These are phyloP conservation scores for Backusella tuberculispora DNA, from an alignment of 192 early-diverging fungal species.

Conservation along the genomic window DNA sequence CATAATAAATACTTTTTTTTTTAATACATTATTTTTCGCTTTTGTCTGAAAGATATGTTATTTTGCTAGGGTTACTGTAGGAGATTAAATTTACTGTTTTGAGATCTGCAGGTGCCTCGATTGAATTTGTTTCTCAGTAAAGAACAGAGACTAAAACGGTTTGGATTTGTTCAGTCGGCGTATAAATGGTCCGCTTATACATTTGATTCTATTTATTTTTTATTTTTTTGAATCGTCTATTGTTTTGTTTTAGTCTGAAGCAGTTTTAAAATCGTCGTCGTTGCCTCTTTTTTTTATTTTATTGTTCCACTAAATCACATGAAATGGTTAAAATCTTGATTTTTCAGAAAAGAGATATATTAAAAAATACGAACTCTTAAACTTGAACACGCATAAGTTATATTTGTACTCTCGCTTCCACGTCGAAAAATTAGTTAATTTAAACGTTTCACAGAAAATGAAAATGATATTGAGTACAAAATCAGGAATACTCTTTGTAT, in stretches of 20 bases:
- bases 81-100: not conserved
- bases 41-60: not conserved
- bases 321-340: not conserved
- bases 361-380: not conserved
- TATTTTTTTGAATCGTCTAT: not conserved
- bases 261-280: too few relatives aligned
- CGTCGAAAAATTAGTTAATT: too few relatives aligned
- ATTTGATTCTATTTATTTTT: not conserved
- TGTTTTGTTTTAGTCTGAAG: not conserved
- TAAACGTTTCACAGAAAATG: too few relatives aligned
- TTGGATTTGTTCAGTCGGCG: not conserved
- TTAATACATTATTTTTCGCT: too few relatives aligned
- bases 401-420: too few relatives aligned
- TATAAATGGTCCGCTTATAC: not conserved
- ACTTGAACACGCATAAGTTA: too few relatives aligned
- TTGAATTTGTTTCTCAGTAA: not conserved
- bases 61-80: not conserved
- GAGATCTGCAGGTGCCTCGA: not conserved
- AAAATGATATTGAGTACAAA: too few relatives aligned
- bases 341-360: too few relatives aligned
- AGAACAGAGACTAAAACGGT: not conserved
- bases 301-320: not conserved
- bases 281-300: too few relatives aligned
- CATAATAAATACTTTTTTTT: not conserved
- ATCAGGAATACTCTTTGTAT: too few relatives aligned